Evolutionary conservation across 345 rosid species (phyloP), one percentile per base, ranked within the genome.

Genomic region (Draba incana): DNA sequence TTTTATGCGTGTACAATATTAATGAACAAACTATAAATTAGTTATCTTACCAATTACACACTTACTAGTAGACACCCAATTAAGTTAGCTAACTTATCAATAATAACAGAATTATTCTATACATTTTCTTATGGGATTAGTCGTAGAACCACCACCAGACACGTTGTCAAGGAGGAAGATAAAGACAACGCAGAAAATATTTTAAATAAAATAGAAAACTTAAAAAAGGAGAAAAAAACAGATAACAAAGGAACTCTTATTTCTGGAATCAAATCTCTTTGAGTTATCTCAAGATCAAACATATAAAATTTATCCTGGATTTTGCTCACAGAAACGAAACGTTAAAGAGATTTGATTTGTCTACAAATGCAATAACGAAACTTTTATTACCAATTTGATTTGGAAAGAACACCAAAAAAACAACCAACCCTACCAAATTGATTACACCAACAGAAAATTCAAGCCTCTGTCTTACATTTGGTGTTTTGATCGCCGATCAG

Each of bases 261-360:
- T 70, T 62, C 62, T 62, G 68, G 75, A 44, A 23, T 62, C 62
- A 44, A 10, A 24, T 39, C 45, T 24, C 16, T 37, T 1, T 50
- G 25, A 14, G 4, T 49, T 69, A 31, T 70, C 28, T 70, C 5
- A 50, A 41, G 61, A 62, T 70, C 38, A 70, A 61, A 42, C 68
- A 42, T 14, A 42, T 52, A 70, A 31, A 61, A 31, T 49, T 65
- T n/a, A n/a, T n/a, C n/a, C n/a, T 38, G 4, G 49, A 15, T 55
- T 67, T 46, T 25, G 55, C 57, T 68, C 57, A 25, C 27, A 57
- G 48, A 49, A 38, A 49, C 10, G 3, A 49, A 50, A 38, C 47
- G 8, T 8, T 13, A 33, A 23, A 14, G 24, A 25, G 33, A 50
- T 11, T 23, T 50, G 13, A 0, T 8, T 57, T 42, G 11, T 23